These are phyloP conservation scores for Mycena floridula DNA, from an alignment of 768 basidiomycete genomes.

Conservation along the genomic window DNA sequence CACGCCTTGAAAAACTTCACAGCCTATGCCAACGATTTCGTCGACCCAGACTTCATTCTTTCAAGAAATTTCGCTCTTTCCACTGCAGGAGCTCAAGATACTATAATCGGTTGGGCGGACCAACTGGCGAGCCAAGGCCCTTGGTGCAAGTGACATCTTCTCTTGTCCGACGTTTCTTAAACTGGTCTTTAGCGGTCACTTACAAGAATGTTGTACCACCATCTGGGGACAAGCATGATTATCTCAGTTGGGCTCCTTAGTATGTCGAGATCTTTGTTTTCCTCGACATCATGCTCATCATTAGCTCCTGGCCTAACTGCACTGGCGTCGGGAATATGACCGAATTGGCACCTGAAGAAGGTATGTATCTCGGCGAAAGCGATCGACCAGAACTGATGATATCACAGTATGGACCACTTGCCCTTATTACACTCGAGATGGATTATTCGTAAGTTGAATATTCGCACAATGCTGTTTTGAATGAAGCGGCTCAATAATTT, in stretches of 20 bases:
- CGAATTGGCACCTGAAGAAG: constrained; percentile 43
- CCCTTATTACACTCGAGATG: constrained; percentile 36
- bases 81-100: constrained; percentile 38
- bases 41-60: constrained; percentile 45
- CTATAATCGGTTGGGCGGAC: constrained; percentile 43
- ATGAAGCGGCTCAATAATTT: too few species aligned
- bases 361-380: constrained; percentile 18
- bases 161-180: not conserved
- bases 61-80: constrained; percentile 32
- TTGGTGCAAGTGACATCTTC: constrained; percentile 39
- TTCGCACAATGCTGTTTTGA: too few species aligned
- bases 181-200: constrained; percentile 35
- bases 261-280: constrained; percentile 21
- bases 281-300: not conserved
- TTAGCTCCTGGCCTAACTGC: constrained; percentile 62
- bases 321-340: constrained; percentile 51
- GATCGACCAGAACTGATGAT: constrained; percentile 2
- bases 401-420: constrained; percentile 51
- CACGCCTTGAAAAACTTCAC: constrained; percentile 20
- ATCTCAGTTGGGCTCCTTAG: constrained; percentile 71
- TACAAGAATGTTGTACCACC: constrained; percentile 41
- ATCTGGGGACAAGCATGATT: constrained; percentile 52
- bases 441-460: not conserved
- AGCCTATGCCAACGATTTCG: constrained; percentile 50
- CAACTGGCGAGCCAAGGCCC: constrained; percentile 36